Base-by-base conservation (phyloP, 2,329 filamentous ascomycete genomes). In the Beauveria rudraprayagi region DNA sequence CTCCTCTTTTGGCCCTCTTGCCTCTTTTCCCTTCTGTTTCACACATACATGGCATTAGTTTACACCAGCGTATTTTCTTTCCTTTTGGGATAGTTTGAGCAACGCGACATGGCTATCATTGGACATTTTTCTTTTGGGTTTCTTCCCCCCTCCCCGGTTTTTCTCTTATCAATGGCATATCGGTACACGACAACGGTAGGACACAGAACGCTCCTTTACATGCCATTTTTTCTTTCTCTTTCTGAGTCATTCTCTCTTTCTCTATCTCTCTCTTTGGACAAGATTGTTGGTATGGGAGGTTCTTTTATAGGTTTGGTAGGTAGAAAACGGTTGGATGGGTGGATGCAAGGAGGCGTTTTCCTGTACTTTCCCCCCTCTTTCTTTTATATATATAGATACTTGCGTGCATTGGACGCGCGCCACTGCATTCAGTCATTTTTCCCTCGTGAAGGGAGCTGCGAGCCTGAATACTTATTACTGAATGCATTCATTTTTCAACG, bases 141-240 rank as follows among this genome's bases (percentile, higher is more conserved):
- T 19, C 17, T 41, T 8, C 7, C 30, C 22, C 16, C 28, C 43
- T 50, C 22, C 16, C 28, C 43, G 41, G 9, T 58, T 41, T 43
- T 11, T 43, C 26, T 37, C 37, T 9, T 10, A 30, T 37, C 5
- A 7, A 24, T 53, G 30, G 19, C n/a, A 26, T 26, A 37, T 53
- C 19, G 46, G 40, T 60, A 58, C 56, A 58, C 56, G 56, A 52
- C 34, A 16, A 60, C 48, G 56, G 47, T 37, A 46, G 56, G 56
- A 53, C 56, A 60, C 56, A 52, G 56, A 52, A 60, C 56, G 14
- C 56, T 53, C 56, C 47, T 52, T 43, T 41, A 28, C 44, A 6
- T 34, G 56, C 55, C 37, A 3, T 22, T 34, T 37, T 34, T 52
- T 52, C 26, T 40, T 37, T 47, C 7, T 46, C 6, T 16, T 43